phyloP scores from a whole-genome alignment of 75 land plant species.

The Cryptomeria japonica region DNA sequence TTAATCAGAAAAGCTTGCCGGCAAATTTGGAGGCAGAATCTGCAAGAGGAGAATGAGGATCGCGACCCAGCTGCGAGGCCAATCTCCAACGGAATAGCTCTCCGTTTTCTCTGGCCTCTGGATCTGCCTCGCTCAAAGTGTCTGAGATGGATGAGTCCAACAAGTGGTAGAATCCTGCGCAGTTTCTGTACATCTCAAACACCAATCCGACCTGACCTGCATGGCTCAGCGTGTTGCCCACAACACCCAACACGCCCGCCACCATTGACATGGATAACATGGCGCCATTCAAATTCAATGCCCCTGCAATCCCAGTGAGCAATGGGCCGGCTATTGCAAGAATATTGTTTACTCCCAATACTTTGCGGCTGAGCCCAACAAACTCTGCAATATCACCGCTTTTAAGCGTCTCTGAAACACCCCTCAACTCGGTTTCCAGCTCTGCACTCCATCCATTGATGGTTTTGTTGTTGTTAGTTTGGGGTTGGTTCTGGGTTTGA shows the following conservation, averaged over 20 bases:
- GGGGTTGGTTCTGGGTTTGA: not conserved
- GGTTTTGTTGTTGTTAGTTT: not conserved
- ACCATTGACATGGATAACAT: conserved; percentile 4
- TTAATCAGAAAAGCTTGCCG: not conserved
- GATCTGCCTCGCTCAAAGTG: conserved; percentile 23
- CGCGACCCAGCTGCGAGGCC: conserved; percentile 39
- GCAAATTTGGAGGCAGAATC: not conserved
- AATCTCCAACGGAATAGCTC: conserved; percentile 39
- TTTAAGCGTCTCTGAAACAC: conserved; percentile 17
- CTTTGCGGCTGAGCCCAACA: conserved; percentile 19
- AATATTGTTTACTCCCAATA: conserved; percentile 36
- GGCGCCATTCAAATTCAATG: conserved; percentile 12
- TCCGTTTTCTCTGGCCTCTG: conserved; percentile 37
- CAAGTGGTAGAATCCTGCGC: conserved; percentile 45
- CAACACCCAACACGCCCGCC: conserved; percentile 36
- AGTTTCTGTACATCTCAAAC: conserved; percentile 65
- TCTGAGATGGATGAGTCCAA: conserved; percentile 51
- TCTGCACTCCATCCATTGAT: conserved; percentile 35
- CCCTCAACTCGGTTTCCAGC: conserved; percentile 40
- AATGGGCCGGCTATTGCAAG: conserved; percentile 46
- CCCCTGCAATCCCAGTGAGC: conserved; percentile 36
- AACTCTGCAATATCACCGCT: conserved; percentile 36
- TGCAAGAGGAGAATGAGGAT: not conserved
- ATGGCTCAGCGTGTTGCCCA: conserved; percentile 50
- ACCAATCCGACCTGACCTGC: conserved; percentile 69